phyloP scores from a whole-genome alignment of 371 early-diverging fungal genomes.

The Rhizopus delemar region DNA sequence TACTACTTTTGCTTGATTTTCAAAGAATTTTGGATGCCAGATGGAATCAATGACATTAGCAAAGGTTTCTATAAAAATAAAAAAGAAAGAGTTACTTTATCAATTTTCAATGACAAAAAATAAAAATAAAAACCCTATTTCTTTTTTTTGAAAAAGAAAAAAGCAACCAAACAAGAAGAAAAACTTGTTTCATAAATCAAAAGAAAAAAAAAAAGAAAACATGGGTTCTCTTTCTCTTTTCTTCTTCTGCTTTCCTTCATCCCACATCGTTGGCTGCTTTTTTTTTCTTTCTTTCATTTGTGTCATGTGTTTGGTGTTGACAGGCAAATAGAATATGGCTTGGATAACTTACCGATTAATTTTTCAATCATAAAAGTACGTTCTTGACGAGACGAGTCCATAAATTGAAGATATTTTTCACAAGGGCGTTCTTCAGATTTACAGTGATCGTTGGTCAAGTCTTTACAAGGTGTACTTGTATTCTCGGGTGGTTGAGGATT shows the following conservation, averaged over 20 bases:
- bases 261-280: no score
- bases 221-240: no score
- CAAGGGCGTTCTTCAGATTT: slow-evolving; percentile 24
- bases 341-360: slow-evolving; percentile 32
- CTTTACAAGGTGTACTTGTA: background rate
- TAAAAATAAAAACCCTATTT: no score
- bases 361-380: slow-evolving; percentile 41
- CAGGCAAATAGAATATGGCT: no score
- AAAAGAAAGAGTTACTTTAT: background rate
- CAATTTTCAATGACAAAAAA: background rate
- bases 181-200: no score
- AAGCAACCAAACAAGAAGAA: no score
- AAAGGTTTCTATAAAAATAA: slow-evolving; percentile 22
- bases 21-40: slow-evolving; percentile 40
- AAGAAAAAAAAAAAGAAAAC: no score
- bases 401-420: slow-evolving; percentile 33
- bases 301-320: no score
- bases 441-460: background rate
- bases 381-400: slow-evolving; percentile 35
- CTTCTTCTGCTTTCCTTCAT: no score
- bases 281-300: no score
- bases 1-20: slow-evolving; percentile 46
- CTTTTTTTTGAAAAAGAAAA: no score
- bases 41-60: slow-evolving; percentile 44
- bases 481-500: background rate